Evolutionary conservation across 192 early-diverging fungal species (phyloP).

Genomic region (Backusella tarrabulga): DNA sequence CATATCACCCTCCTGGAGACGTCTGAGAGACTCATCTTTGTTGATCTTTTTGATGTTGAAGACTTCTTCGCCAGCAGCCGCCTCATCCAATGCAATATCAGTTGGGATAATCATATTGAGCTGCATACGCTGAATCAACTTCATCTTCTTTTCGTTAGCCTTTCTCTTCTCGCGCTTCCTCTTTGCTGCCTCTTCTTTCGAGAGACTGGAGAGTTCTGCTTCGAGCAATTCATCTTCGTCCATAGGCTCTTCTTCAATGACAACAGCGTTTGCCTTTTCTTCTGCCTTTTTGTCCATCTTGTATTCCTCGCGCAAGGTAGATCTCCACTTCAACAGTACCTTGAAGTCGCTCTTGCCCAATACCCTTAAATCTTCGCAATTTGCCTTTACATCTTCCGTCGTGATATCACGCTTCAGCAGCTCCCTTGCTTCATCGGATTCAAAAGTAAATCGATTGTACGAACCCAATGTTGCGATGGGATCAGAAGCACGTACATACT

Average conservation of each 20-base stretch:
- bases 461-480: constrained; percentile 77
- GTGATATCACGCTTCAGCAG: constrained; percentile 63
- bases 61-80: constrained; percentile 51
- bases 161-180: constrained; percentile 59
- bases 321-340: constrained; percentile 86
- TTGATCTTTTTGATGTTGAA: constrained; percentile 56
- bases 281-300: constrained; percentile 53
- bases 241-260: constrained; percentile 38
- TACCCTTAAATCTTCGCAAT: constrained; percentile 87
- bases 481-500: constrained; percentile 79
- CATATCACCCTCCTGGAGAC: constrained; percentile 56
- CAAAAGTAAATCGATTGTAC: constrained; percentile 75
- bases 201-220: constrained; percentile 46
- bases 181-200: constrained; percentile 46
- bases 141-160: constrained; percentile 67
- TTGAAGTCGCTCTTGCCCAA: constrained; percentile 95
- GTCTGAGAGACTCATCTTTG: constrained; percentile 46
- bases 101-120: constrained; percentile 76
- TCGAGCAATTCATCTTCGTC: constrained; percentile 62
- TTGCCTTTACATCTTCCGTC: constrained; percentile 75
- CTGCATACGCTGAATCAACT: constrained; percentile 72
- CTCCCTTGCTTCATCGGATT: constrained; percentile 64
- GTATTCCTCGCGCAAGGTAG: constrained; percentile 59
- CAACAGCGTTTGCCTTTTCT: constrained; percentile 38
- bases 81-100: constrained; percentile 74